Evolutionary conservation across 352 stramenopile species (phyloP), one percentile per base, ranked within the genome.

Genomic region (Phytophthora niederhauseri): DNA sequence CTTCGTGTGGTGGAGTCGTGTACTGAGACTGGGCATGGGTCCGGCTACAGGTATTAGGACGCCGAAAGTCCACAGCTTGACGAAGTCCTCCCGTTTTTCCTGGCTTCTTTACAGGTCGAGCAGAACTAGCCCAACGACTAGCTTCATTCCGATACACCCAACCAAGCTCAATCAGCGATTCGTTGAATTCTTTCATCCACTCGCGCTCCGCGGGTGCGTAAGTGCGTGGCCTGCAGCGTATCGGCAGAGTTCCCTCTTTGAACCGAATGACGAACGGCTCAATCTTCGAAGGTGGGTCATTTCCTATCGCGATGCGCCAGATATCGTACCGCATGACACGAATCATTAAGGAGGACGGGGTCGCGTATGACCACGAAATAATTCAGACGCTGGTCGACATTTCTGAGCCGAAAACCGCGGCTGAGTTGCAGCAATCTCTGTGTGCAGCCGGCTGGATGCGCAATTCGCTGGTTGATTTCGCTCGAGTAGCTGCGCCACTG

Each of bases 321-420:
- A 66, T 26, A 66, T 61, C 4, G 31, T 26, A 15, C 46, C 49
- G 61, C 56, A 67, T 12, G 61, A 36, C 15, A 4, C 50, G 60
- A 26, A 49, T 61, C 9, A 57, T 67, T 50, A 41, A 26, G 12
- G 6, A 28, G 5, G 60, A 67, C 2, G 51, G 49, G 4, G 6
- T 61, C 19, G 9, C 54, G 5, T 61, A 61, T 61, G 36, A 61
- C 26, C 36, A 4, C 6, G 36, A 9, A 19, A 61, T 28, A 15
- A 61, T 61, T n/a, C 34, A 61, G 22, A 61, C 54, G 5, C 54
- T 61, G 54, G 41, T 61, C 26, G 54, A 51, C 14, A n/a, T 61
- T 20, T 36, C 36, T 14, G 36, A 61, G 20, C 53, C 34, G 14
- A 7, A 36, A 30, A 57, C 51, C 17, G 51, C 28, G 11, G 51